phyloP scores from a whole-genome alignment of 352 stramenopile genomes.

The Phytophthora fragariae region DNA sequence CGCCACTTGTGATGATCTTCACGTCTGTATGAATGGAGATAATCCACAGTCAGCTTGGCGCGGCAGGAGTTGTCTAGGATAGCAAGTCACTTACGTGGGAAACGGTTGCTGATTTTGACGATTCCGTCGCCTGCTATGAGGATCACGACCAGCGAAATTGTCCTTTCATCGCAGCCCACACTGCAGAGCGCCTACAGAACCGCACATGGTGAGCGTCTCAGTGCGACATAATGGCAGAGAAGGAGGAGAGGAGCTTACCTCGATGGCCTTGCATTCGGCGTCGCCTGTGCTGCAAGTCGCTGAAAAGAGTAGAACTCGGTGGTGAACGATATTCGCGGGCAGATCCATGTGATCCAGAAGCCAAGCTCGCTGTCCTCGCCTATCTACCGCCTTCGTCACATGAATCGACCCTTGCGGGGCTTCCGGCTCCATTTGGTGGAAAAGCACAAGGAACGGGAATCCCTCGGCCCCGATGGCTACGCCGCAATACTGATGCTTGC shows the following conservation, averaged over 20 bases:
- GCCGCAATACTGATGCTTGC: constrained; percentile 41
- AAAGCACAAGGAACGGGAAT: constrained; percentile 55
- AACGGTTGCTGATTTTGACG: constrained; percentile 38
- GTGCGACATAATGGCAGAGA: background rate
- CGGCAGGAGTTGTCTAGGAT: background rate
- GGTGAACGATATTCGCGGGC: constrained; percentile 40
- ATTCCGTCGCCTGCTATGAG: constrained; percentile 43
- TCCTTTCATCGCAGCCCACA: constrained; percentile 34
- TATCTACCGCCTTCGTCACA: constrained; percentile 20
- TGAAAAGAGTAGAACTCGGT: constrained; percentile 51
- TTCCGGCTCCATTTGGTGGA: constrained; percentile 59
- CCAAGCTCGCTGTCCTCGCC: constrained; percentile 20
- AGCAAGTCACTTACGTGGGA: constrained; percentile 43
- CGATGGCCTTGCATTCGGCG: constrained; percentile 45
- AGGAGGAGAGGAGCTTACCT: constrained; percentile 22
- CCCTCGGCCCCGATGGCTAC: constrained; percentile 52
- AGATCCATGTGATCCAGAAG: constrained; percentile 45
- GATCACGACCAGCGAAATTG: constrained; percentile 56
- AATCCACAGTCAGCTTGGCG: background rate
- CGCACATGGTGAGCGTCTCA: background rate
- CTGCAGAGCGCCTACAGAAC: constrained; percentile 37
- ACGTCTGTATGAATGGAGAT: constrained; percentile 31
- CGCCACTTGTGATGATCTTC: constrained; percentile 46
- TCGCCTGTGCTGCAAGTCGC: constrained; percentile 38
- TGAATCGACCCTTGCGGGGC: constrained; percentile 46